Conservation (phyloP, 2,329 filamentous ascomycete genomes). For the Aphanoascus verrucosus region DNA sequence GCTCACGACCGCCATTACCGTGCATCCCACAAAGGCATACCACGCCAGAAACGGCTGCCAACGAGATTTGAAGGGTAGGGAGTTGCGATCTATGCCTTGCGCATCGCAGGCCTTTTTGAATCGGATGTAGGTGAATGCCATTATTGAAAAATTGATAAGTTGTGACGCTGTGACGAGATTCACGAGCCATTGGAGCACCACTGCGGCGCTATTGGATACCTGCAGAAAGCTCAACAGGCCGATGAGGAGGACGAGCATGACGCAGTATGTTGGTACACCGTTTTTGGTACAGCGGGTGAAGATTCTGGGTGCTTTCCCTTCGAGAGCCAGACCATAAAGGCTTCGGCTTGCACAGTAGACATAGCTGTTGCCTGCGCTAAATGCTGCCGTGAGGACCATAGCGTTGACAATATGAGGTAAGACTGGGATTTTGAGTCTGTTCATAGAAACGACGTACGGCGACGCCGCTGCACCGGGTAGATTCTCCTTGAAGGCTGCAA, state of each 20-base stretch:
- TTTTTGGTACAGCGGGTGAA: conserved; percentile 50
- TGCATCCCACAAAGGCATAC: conserved; percentile 49
- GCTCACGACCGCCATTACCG: conserved; percentile 64
- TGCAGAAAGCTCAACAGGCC: conserved; percentile 64
- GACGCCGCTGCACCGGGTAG: conserved; percentile 59
- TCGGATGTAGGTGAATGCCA: conserved; percentile 39
- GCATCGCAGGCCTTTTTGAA: conserved; percentile 35
- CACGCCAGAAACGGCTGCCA: conserved; percentile 51
- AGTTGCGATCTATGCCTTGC: conserved; percentile 29
- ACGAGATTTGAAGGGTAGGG: conserved; percentile 34
- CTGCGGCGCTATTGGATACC: conserved; percentile 53
- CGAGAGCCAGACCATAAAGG: conserved; percentile 57
- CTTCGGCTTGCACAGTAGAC: conserved; percentile 59
- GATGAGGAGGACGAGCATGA: conserved; percentile 54
- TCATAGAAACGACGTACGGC: conserved; percentile 59
- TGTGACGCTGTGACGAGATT: conserved; percentile 35
- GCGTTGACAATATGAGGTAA: conserved; percentile 64
- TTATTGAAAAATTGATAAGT: conserved; percentile 38
- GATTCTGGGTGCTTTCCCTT: conserved; percentile 59
- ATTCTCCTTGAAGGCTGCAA: conserved; percentile 47
- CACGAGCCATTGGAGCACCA: conserved; percentile 51
- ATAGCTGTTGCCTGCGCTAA: conserved; percentile 59
- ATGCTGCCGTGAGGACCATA: conserved; percentile 57
- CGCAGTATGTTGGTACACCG: conserved; percentile 66
- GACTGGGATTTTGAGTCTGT: conserved; percentile 50